Evolutionary conservation across 2,329 filamentous ascomycete species (phyloP), one percentile per base, ranked within the genome.

Genomic region (Didymella lethalis): DNA sequence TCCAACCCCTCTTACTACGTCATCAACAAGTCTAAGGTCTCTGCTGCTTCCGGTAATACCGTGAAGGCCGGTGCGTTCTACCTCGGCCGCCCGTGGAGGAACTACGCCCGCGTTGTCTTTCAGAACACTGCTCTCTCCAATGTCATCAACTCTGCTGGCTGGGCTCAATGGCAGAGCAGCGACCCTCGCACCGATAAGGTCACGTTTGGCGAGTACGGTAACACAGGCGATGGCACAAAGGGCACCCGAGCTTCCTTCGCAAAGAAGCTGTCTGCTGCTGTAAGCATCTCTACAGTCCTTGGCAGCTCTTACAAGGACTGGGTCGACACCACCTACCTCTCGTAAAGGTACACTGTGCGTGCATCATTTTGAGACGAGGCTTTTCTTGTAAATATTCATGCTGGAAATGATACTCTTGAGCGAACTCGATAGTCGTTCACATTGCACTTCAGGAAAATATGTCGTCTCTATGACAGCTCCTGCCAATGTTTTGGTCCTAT

Each of bases 61-160:
- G 79, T 81, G 8, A 56, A 69, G 0, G 57, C 72, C 1, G 81
- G 79, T 0, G 75, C 77, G 1, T 81, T 79, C 55, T 85, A 81
- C 53, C 80, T 86, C 23, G 84, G 84, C 5, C 79, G 84, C 2
- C 84, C 84, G 23, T 86, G 84, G 82, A 70, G 77, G 31, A 74
- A 79, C 53, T 85, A 81, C 58, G 79, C 83, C 10, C 73, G 81
- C n/a, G 83, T 85, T 16, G 77, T 80, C 11, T 80, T 85, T 70
- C 84, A 85, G 71, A 75, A 79, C 49, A 84, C 83, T 0, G 69
- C 69, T 31, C 77, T 90, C 74, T 80, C 78, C 8, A 74, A 77
- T 25, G 84, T 89, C 20, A 82, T 90, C 66, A 88, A 88, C 65
- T 59, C 79, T 2, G 82, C 82, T 0, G 88, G 87, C 0, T 90